Evolutionary conservation across 148 eudicot genomes (phyloP).

Genomic region (Pouteria glomerata): DNA sequence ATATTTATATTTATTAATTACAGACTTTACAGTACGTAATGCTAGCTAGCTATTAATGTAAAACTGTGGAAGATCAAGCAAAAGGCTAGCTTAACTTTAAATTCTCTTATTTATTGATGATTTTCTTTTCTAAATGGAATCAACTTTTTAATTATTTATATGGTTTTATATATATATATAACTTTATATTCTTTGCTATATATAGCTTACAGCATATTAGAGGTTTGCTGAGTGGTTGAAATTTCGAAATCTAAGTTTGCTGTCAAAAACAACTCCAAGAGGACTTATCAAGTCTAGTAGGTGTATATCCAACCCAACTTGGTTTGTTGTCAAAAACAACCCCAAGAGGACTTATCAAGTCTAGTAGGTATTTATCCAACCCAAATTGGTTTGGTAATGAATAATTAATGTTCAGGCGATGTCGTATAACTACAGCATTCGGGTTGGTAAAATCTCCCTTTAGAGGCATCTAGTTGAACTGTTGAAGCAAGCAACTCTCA

Average conservation of each 20-base stretch:
- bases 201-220: no score
- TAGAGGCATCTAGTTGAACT: neutral
- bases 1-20: no score
- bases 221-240: conserved; percentile 9
- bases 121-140: no score
- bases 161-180: no score
- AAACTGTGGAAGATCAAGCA: neutral
- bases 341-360: neutral
- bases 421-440: neutral
- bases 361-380: no score
- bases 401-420: neutral
- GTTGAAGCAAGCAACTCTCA: no score
- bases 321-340: conserved; percentile 8
- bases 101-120: no score
- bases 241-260: conserved; percentile 5
- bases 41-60: neutral
- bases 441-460: neutral
- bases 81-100: no score
- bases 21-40: no score
- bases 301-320: no score
- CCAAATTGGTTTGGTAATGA: neutral
- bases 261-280: conserved; percentile 2
- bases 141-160: neutral
- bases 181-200: no score
- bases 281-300: neutral